Base-by-base conservation (phyloP, 2,329 filamentous ascomycete genomes). In the Stagonosporopsis cucurbitacearum region DNA sequence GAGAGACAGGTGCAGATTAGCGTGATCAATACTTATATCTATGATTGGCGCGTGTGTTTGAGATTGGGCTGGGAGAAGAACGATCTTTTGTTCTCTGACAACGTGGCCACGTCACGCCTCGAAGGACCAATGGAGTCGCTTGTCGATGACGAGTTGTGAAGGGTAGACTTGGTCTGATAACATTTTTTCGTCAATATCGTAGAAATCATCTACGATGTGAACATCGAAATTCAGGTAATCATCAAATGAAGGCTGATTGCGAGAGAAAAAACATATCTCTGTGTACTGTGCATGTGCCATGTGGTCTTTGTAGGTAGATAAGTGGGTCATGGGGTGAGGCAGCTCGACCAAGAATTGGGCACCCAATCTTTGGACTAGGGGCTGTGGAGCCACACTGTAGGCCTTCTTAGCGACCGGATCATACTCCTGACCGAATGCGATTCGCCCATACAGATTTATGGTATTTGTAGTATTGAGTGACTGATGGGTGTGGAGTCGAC, bases 51-150 rank as follows among this genome's bases (percentile, higher is more conserved):
- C 0, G 78, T 84, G 0, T 80, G 78, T 7, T 75, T 82, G 33
- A 80, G 80, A 50, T 80, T 83, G 51, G 67, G 75, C 5, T 86
- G 83, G 82, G 78, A 85, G 48, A 78, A 81, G 69, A 83, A 83
- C 0, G 84, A 86, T 62, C 41, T 86, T 33, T 58, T 86, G 1
- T 67, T 86, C 5, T 84, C 74, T 55, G 83, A 85, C 59, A 85
- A 85, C 44, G 50, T 48, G 11, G 48, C 56, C 54, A 77, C 77
- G 58, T 77, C 83, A 77, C 81, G 83, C 50, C 82, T 80, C 0
- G 66, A 79, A 44, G 81, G 77, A 32, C 77, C 78, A 43, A 81
- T 80, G 41, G 73, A 65, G 2, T 72, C 78, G 0, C 78, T 79
- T 7, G 51, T 50, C 11, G 50, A 52, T 6, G 32, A 47, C n/a